Percentiles rank a stretch among this genome's conserved stretches.
Conservation (phyloP, 2,329 filamentous ascomycete genomes). For the Nothomitra cinnamomea region DNA sequence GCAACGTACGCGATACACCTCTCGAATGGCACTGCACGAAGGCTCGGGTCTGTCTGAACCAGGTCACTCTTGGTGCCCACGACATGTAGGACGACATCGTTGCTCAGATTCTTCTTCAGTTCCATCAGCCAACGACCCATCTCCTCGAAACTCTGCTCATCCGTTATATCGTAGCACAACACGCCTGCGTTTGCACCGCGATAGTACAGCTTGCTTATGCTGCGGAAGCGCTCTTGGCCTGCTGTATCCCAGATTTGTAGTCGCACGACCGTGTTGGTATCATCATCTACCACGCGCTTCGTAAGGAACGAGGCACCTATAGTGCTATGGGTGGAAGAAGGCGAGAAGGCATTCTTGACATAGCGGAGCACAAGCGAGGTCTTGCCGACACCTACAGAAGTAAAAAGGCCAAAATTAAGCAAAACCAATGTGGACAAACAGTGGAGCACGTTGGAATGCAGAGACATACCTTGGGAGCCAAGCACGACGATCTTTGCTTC, state of each 20-base stretch:
- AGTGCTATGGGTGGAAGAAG: conserved; percentile 37
- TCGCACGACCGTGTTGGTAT: conserved; percentile 74
- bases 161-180: conserved; percentile 87
- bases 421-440: background rate
- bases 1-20: conserved; percentile 90
- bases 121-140: conserved; percentile 87
- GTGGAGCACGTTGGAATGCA: background rate
- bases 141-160: conserved; percentile 68
- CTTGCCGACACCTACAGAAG: conserved; percentile 29
- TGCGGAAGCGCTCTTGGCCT: conserved; percentile 87
- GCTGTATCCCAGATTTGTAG: conserved; percentile 95
- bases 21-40: conserved; percentile 80
- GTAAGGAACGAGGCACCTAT: conserved; percentile 67
- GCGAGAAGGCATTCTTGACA: conserved; percentile 26
- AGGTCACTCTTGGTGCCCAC: conserved; percentile 90
- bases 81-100: conserved; percentile 77
- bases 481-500: conserved; percentile 36
- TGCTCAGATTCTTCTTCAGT: conserved; percentile 57
- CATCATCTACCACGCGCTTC: conserved; percentile 63
- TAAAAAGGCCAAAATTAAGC: background rate
- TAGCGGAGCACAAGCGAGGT: conserved; percentile 34
- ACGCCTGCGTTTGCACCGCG: conserved; percentile 87
- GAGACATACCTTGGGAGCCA: conserved; percentile 27
- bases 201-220: conserved; percentile 91
- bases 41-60: conserved; percentile 63